Conservation (phyloP, 2,329 filamentous ascomycete genomes). For the Colletotrichum melonis region DNA sequence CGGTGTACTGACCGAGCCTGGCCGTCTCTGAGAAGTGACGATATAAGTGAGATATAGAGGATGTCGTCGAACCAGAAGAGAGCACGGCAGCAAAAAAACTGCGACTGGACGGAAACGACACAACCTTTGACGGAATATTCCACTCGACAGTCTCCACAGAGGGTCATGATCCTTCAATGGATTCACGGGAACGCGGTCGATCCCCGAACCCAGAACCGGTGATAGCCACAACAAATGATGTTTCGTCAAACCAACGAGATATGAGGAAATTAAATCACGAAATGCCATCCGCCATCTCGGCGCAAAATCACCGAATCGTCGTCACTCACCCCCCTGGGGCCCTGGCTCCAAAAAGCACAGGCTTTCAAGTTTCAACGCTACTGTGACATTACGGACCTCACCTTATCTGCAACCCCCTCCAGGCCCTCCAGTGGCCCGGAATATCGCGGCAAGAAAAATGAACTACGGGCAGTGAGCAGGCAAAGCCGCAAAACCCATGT, state of each 20-base stretch:
- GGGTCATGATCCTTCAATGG: neutral
- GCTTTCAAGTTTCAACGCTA: constrained; percentile 8
- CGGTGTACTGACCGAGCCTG: neutral
- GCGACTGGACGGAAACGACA: neutral
- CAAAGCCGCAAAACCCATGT: constrained; percentile 1
- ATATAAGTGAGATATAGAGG: neutral
- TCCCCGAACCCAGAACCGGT: neutral
- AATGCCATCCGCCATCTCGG: constrained; percentile 13
- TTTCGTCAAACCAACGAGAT: neutral
- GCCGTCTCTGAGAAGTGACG: neutral
- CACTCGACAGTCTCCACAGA: neutral
- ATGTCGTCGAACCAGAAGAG: neutral
- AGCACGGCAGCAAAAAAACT: too few species aligned
- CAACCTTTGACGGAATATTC: neutral
- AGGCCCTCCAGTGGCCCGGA: neutral
- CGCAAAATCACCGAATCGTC: constrained; percentile 4
- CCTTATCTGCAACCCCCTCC: constrained; percentile 28
- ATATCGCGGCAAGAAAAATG: neutral
- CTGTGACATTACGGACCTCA: constrained; percentile 17
- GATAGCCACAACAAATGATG: neutral
- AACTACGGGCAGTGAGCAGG: neutral
- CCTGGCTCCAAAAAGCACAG: neutral
- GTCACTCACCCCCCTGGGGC: neutral
- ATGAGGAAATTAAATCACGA: constrained; percentile 10
- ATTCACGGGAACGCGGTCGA: neutral